A percentile compares a stretch with the other conserved stretches of the same genome.
Evolutionary conservation across 2,329 filamentous ascomycete genomes (phyloP).

Genomic region (Neonectria hederae): DNA sequence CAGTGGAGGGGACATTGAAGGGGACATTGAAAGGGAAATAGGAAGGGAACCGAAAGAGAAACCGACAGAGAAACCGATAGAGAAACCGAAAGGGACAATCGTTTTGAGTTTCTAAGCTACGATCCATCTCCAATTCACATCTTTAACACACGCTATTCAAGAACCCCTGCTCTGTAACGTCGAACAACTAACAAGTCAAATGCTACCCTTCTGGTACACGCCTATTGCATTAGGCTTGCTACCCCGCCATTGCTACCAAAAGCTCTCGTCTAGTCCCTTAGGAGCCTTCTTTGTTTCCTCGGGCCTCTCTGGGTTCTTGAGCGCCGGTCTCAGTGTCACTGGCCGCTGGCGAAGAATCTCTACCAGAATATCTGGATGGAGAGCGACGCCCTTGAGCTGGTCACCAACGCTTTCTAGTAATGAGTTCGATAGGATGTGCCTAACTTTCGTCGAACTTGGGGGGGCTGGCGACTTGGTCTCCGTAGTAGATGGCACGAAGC

Average conservation of each 20-base stretch:
- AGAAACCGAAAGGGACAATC: no score
- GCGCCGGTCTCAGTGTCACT: neutral
- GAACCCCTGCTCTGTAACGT: neutral
- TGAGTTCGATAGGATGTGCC: constrained; percentile 25
- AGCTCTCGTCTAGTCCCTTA: neutral
- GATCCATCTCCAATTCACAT: neutral
- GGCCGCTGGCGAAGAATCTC: constrained; percentile 12
- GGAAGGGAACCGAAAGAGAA: no score
- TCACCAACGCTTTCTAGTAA: constrained; percentile 1
- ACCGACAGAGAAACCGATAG: no score
- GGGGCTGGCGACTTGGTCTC: neutral
- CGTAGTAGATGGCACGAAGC: constrained; percentile 27
- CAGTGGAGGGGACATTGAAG: neutral
- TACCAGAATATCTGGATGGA: constrained; percentile 23
- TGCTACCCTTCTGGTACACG: neutral
- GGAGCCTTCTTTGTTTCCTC: neutral
- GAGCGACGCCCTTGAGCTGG: constrained; percentile 3
- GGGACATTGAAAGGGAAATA: no score
- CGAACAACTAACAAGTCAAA: neutral
- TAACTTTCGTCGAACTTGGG: constrained; percentile 40
- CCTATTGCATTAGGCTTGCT: neutral
- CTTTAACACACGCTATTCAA: neutral
- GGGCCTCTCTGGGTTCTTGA: neutral
- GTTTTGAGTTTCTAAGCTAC: neutral
- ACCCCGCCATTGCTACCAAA: neutral